A percentile compares a stretch with the other conserved stretches of the same genome.
These are phyloP conservation scores for Blastocystis sp. DNA, from an alignment of 352 stramenopile species.

Conservation along the genomic window DNA sequence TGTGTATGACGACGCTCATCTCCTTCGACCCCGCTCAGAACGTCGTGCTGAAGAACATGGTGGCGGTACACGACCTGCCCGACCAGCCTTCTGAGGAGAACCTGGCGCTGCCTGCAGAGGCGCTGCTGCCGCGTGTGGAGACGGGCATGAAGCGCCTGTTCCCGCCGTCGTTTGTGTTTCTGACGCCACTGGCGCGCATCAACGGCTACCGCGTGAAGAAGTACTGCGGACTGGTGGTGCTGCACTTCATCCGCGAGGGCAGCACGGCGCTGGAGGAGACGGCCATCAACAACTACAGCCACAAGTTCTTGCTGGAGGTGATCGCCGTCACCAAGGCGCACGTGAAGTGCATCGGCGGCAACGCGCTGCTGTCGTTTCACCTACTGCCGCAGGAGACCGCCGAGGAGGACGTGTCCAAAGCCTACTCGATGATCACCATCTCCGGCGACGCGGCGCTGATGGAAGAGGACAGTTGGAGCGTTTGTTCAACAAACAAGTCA, in stretches of 20 bases:
- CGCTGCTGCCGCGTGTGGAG: background rate
- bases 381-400: constrained; percentile 83
- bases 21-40: constrained; percentile 44
- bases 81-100: too few species aligned
- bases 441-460: constrained; percentile 79
- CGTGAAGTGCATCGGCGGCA: constrained; percentile 80
- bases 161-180: constrained; percentile 48
- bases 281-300: constrained; percentile 76
- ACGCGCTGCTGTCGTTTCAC: constrained; percentile 82
- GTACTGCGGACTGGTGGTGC: constrained; percentile 58
- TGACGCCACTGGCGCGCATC: constrained; percentile 36
- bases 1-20: constrained; percentile 50
- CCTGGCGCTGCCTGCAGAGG: background rate
- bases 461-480: constrained; percentile 28
- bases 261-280: constrained; percentile 8
- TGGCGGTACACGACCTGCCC: background rate
- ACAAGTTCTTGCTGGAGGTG: constrained; percentile 82
- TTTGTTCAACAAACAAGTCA: background rate
- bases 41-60: background rate
- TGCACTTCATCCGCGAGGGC: constrained; percentile 60
- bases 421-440: constrained; percentile 87
- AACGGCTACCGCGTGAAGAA: constrained; percentile 37
- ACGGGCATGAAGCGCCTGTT: constrained; percentile 23
- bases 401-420: constrained; percentile 83
- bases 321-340: constrained; percentile 82